Evolutionary conservation across 2,329 filamentous ascomycete species (phyloP), one percentile per base, ranked within the genome.

Genomic region (Aureobasidium lini): DNA sequence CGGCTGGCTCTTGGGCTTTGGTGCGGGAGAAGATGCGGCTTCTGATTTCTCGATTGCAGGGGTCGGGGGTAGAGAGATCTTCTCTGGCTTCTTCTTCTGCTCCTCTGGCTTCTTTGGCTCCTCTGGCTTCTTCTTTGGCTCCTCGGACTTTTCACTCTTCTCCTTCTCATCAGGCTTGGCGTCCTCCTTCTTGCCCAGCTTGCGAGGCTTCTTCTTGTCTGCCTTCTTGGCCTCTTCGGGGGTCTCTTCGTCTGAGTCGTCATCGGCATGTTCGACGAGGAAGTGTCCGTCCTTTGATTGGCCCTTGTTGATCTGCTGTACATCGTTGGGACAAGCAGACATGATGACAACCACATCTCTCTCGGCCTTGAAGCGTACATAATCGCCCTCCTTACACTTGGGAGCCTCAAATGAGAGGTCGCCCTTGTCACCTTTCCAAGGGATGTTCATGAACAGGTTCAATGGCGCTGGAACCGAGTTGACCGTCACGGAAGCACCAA

Each of bases 381-480:
- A 77, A 54, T 78, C 75, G 29, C 75, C 75, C 8, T 66, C 52
- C 54, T 75, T 75, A 23, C 70, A 69, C 16, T 71, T 67, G 1
- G 76, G 74, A 34, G 66, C 65, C 52, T 76, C 72, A 57, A 77
- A 77, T 53, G 67, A 72, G 2, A 78, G 62, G 16, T 72, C 67
- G 3, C 75, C 75, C 11, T 73, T 67, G 23, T 75, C 68, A n/a
- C 71, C 67, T 9, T 70, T 65, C 62, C 71, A 73, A 0, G 75
- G 75, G 48, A 78, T 74, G 46, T 77, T 77, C 76, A 78, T 78
- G 65, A 77, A 79, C 10, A 79, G 67, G 44, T 77, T 76, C 5
- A 79, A 66, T 2, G 77, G 77, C 13, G 75, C 75, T 0, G 77
- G 77, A 13, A 75, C 75, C 53, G 71, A 73, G 61, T 79, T 78